phyloP scores from a whole-genome alignment of 805 yeast genomes.

The Ogataea trehalophila region DNA sequence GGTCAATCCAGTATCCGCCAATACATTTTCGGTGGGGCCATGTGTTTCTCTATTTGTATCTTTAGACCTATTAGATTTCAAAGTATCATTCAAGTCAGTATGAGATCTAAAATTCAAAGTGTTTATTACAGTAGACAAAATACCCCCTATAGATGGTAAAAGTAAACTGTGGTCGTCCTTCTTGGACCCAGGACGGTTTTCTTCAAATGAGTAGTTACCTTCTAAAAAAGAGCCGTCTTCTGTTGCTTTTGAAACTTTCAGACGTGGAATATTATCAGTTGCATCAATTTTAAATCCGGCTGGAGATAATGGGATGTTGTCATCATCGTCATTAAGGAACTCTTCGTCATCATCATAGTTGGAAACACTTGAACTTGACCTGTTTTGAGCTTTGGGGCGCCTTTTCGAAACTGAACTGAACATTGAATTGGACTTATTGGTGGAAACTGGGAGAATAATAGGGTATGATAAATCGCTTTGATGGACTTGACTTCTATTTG shows the following conservation, averaged over 20 bases:
- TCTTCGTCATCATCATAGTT: constrained; percentile 1
- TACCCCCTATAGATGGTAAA: constrained; percentile 11
- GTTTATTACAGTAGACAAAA: constrained; percentile 25
- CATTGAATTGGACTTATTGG: not conserved
- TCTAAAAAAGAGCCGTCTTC: not conserved
- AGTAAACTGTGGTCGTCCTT: not conserved
- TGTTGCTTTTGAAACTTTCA: not conserved
- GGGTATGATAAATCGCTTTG: not conserved
- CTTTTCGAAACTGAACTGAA: not conserved
- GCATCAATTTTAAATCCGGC: not conserved
- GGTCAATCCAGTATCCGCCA: not conserved
- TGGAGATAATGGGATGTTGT: not conserved
- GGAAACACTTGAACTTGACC: not conserved
- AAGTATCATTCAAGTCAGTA: constrained; percentile 8
- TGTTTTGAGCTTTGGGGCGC: not conserved
- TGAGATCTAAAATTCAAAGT: constrained; percentile 25
- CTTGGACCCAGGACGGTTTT: no score
- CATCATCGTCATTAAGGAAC: not conserved
- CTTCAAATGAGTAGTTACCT: not conserved
- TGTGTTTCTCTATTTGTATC: not conserved
- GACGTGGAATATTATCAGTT: not conserved
- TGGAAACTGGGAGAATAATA: not conserved
- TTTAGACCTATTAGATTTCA: constrained; percentile 1
- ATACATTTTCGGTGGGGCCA: not conserved
- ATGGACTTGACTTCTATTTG: not conserved